Base-by-base conservation (phyloP, 139 green algal species). In the Asterochloris sp. region DNA sequence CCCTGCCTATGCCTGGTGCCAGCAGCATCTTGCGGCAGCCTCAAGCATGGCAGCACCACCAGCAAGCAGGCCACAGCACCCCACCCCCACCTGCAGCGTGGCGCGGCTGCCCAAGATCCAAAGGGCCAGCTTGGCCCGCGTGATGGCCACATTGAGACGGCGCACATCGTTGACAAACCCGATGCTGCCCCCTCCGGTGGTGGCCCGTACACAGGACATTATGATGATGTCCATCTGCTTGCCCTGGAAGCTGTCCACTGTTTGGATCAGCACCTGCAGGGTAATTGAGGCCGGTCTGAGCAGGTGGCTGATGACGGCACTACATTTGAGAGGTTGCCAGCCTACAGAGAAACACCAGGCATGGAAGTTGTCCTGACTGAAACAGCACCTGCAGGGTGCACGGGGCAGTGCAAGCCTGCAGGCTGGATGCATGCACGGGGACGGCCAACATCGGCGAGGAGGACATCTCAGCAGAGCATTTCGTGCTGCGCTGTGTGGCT, bases 211-310 rank as follows among this genome's bases (percentile, higher is more conserved):
- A 83, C 92, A 97, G 0, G 90, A 95, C 26, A 99, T 85, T 80
- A 99, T 96, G 77, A 98, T 88, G 13, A 99, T 90, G 76, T 99
- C 96, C 63, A 96, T 78, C 91, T 98, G 94, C 87, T 95, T 93
- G 75, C 95, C 95, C 89, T 98, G 95, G 85, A 98, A 99, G 14
- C 81, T 89, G 85, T 99, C 96, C 76, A 99, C 93, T 21, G 95
- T 98, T 81, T 96, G 91, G 13, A 98, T 95, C 14, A 88, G 85
- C 54, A 98, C 90, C 82, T 92, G 83, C 26, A 81, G 14, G 13
- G 24, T 10, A 62, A 2, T 38, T 19, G n/a, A 76, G 17, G 38
- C 12, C 13, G 13, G n/a, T 24, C 28, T 78, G 12, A 13, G 2
- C 38, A 54, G 38, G 21, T 15, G 13, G 69, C 69, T 24, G 16